phyloP scores from a whole-genome alignment of 805 yeast genomes.

The Candida morakotiae region DNA sequence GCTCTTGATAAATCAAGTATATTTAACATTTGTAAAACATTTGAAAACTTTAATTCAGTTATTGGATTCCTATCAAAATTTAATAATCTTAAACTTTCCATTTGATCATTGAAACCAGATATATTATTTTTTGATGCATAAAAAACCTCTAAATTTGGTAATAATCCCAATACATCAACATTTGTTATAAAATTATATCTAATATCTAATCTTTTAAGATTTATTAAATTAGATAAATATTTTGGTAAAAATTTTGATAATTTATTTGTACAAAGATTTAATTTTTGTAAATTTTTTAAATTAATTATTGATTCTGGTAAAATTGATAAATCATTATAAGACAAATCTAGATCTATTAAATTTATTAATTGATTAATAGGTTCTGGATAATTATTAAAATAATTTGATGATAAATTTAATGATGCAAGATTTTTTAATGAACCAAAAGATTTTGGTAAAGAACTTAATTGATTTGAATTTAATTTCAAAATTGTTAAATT shows the following conservation, averaged over 20 bases:
- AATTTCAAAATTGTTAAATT: conserved; percentile 58
- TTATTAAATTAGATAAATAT: conserved; percentile 47
- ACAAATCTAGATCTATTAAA: conserved; percentile 67
- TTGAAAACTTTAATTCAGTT: conserved; percentile 57
- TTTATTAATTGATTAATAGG: conserved; percentile 56
- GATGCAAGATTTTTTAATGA: conserved; percentile 50
- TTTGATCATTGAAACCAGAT: conserved; percentile 60
- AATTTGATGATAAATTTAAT: conserved; percentile 78
- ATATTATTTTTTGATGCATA: conserved; percentile 74
- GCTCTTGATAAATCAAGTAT: conserved; percentile 78
- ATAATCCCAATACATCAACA: conserved; percentile 51
- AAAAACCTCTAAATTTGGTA: conserved; percentile 65
- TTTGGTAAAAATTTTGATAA: conserved; percentile 50
- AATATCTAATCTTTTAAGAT: conserved; percentile 69
- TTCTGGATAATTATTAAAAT: conserved; percentile 58
- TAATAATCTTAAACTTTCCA: conserved; percentile 61
- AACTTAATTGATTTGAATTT: conserved; percentile 69
- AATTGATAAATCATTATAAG: conserved; percentile 66
- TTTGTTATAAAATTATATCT: conserved; percentile 62
- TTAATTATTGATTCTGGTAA: conserved; percentile 62
- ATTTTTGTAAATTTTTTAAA: conserved; percentile 57
- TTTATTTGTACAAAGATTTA: conserved; percentile 73
- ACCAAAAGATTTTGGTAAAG: conserved; percentile 59
- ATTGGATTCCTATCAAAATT: conserved; percentile 82
- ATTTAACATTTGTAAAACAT: conserved; percentile 56